phyloP scores from a whole-genome alignment of 2,329 filamentous ascomycete species.

The Arthroderma sp. region DNA sequence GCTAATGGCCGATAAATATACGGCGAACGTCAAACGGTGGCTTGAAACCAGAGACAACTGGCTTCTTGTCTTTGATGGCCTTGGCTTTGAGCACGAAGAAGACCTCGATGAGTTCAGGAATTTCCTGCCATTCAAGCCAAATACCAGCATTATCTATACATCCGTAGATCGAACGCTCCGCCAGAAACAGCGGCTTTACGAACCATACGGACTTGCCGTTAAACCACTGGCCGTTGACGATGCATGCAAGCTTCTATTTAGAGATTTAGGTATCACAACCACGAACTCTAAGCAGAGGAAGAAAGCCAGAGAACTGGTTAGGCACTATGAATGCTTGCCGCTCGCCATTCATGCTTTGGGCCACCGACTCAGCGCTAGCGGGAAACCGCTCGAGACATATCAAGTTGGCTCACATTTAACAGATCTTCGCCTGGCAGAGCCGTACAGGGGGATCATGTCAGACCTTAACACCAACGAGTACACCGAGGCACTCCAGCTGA shows the following conservation, averaged over 20 bases:
- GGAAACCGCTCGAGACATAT: conserved; percentile 51
- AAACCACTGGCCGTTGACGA: conserved; percentile 44
- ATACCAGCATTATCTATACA: conserved; percentile 56
- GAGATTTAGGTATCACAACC: conserved; percentile 48
- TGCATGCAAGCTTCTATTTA: conserved; percentile 49
- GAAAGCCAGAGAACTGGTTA: conserved; percentile 51
- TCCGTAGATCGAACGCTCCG: conserved; percentile 49
- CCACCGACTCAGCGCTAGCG: conserved; percentile 48
- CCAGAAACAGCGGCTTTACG: conserved; percentile 47
- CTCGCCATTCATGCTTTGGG: conserved; percentile 57
- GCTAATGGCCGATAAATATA: conserved; percentile 38
- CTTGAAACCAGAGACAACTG: conserved; percentile 50
- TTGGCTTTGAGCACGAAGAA: conserved; percentile 48
- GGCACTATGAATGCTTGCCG: conserved; percentile 52
- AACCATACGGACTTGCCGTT: conserved; percentile 48
- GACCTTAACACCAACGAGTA: conserved; percentile 33
- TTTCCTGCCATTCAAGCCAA: conserved; percentile 53
- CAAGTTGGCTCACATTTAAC: conserved; percentile 44
- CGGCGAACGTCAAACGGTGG: conserved; percentile 50
- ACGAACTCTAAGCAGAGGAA: conserved; percentile 44
- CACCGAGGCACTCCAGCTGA: conserved; percentile 49
- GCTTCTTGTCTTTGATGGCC: conserved; percentile 56
- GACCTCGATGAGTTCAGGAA: conserved; percentile 40
- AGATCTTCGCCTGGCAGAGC: conserved; percentile 43
- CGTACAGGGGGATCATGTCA: conserved; percentile 38